A percentile compares a stretch with the other conserved stretches of the same genome.
These are phyloP conservation scores for Neonectria faginata DNA, from an alignment of 2,329 filamentous ascomycete species.

Conservation along the genomic window DNA sequence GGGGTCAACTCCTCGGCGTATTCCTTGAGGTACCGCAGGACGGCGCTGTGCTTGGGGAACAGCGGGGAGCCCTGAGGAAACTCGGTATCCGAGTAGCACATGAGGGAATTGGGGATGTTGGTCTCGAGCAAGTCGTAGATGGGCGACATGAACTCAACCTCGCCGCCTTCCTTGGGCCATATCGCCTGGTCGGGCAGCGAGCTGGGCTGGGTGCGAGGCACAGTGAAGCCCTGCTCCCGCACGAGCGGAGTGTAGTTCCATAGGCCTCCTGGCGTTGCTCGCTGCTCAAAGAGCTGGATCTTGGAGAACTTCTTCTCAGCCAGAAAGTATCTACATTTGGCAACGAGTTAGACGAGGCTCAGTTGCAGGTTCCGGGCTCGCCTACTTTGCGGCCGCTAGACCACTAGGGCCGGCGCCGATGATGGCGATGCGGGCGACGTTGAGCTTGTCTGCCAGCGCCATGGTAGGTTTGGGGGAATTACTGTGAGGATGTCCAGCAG, in stretches of 20 bases:
- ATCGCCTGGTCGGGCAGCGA: conserved; percentile 57
- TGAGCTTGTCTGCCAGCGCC: conserved; percentile 40
- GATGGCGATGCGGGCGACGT: conserved; percentile 68
- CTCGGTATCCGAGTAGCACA: conserved; percentile 74
- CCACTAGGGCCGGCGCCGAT: conserved; percentile 81
- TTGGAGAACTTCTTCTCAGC: conserved; percentile 72
- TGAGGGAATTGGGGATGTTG: conserved; percentile 79
- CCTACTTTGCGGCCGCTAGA: conserved; percentile 66
- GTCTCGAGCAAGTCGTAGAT: conserved; percentile 79
- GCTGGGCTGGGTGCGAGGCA: conserved; percentile 49
- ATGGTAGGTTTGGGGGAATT: conserved; percentile 20
- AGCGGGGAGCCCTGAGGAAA: conserved; percentile 70
- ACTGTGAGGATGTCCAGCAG: neutral
- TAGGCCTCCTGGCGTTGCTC: conserved; percentile 72
- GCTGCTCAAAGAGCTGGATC: conserved; percentile 78
- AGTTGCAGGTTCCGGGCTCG: neutral
- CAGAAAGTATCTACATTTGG: conserved; percentile 68
- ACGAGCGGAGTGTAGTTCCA: conserved; percentile 72
- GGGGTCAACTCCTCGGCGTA: conserved; percentile 71
- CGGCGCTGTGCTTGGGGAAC: conserved; percentile 73
- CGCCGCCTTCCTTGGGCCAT: conserved; percentile 38
- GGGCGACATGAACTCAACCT: conserved; percentile 72
- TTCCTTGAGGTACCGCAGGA: conserved; percentile 73
- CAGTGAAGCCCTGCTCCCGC: conserved; percentile 43
- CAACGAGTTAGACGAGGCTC: conserved; percentile 1